Base-by-base conservation (phyloP, 371 early-diverging fungal species). In the Batkoa obscura region DNA sequence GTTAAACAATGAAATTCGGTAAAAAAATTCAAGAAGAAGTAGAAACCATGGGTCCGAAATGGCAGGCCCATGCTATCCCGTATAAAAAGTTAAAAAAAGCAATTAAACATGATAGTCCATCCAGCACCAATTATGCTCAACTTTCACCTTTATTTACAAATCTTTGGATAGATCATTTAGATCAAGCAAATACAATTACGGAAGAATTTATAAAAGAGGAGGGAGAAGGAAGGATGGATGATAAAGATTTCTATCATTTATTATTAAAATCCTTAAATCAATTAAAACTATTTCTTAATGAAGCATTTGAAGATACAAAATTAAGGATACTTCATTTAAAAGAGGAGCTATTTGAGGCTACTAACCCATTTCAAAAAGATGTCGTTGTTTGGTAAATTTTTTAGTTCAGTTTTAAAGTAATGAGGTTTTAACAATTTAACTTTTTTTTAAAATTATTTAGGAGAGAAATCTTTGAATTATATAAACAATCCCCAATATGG, bases 21-120 rank as follows among this genome's bases (percentile, higher is more conserved):
- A 55, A 55, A 36, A 9, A 55, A 17, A 9, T 55, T 2, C 15
- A 41, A 3, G 43, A 32, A 3, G 46, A 45, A 45, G 5, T 55
- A 2, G n/a, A 32, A 12, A 2, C 15, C 12, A 23, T 55, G 4
- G 32, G 31, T 13, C 46, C 43, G 32, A 47, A 55, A 35, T 55
- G 56, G 56, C 56, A 55, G 34, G 46, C 15, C 3, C 35, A 43
- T 45, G 56, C 46, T 15, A 55, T 55, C 37, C 56, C 56, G 12
- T 55, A 55, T n/a, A 55, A 55, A n/a, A 31, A n/a, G 8, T 35
- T 55, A 9, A 55, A 55, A 34, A 55, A 55, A 36, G 43, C 56
- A 10, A 13, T 55, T 2, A 55, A 55, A 34, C 17, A 53, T 12
- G 53, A 53, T 15, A 39, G 13, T 6, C 30, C 15, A n/a, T 15